Evolutionary conservation across 2,329 filamentous ascomycete genomes (phyloP).

Genomic region (Tolypocladium pustulatum): DNA sequence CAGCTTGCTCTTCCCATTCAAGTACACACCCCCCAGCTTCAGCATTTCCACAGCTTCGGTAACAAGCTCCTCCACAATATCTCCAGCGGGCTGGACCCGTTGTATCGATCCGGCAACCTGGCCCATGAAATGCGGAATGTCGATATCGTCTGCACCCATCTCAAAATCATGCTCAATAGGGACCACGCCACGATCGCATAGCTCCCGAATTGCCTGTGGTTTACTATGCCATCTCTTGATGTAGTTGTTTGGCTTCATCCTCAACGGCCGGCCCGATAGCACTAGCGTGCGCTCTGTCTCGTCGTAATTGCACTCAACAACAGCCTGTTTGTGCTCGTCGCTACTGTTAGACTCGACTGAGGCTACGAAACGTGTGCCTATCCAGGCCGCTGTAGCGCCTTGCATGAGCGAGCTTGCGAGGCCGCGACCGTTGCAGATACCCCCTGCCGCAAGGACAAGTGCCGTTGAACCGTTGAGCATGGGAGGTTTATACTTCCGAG

Average conservation of each 20-base stretch:
- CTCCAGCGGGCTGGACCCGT: constrained; percentile 67
- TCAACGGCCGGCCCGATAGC: constrained; percentile 68
- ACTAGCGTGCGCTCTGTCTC: constrained; percentile 79
- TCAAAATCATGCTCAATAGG: constrained; percentile 79
- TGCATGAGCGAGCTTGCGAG: constrained; percentile 78
- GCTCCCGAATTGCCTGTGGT: constrained; percentile 62
- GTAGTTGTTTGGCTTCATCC: constrained; percentile 76
- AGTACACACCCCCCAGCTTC: constrained; percentile 48
- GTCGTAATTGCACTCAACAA: constrained; percentile 65
- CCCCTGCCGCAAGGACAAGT: constrained; percentile 81
- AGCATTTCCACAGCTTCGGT: constrained; percentile 60
- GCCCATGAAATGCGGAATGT: constrained; percentile 86
- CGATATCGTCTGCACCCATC: constrained; percentile 62
- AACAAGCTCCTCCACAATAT: constrained; percentile 90
- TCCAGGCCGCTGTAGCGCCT: constrained; percentile 84
- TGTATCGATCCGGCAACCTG: constrained; percentile 75
- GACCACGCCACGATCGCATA: constrained; percentile 68
- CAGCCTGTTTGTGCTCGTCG: constrained; percentile 71
- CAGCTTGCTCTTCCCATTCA: constrained; percentile 32
- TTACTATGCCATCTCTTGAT: constrained; percentile 68
- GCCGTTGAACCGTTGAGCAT: constrained; percentile 59
- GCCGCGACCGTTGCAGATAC: constrained; percentile 72
- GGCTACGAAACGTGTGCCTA: constrained; percentile 87
- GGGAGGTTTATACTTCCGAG: constrained; percentile 57
- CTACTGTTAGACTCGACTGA: constrained; percentile 71